Base-by-base conservation (phyloP, 148 eudicot species). In the Diospyros kaki region DNA sequence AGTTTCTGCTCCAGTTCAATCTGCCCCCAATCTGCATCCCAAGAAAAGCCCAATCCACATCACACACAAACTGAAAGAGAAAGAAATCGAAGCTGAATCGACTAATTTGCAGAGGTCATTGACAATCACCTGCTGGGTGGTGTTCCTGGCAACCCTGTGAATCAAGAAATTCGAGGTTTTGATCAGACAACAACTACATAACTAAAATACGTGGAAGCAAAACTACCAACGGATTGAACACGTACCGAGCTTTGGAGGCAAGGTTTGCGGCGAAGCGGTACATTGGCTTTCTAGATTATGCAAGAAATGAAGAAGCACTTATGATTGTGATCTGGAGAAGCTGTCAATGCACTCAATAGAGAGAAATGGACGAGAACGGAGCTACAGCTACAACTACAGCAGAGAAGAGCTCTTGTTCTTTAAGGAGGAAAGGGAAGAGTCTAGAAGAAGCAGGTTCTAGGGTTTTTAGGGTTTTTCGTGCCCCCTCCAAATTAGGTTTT, bases 171-270 rank as follows among this genome's bases (percentile, higher is more conserved):
- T 28, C 28, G 8, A 48, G 52, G 10, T 3, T 52, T 0, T 18
- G 10, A 9, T 39, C 5, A 13, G 52, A 12, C 4, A 42, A 28
- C 28, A n/a, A 40, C 2, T 1, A 66, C 15, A 15, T 2, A 1
- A 64, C 5, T 43, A 58, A 0, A 56, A 0, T 28, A 28, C 28
- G 28, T 28, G 28, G 5, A 65, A 54, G 44, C 43, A 55, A 15
- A 40, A 1, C 53, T 14, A 11, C 8, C 52, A 11, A 3, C 41
- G 4, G 10, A 5, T 11, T 39, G 2, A 2, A 8, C 3, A 64
- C 66, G 41, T 71, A 83, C 86, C 76, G 52, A 41, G 83, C 80
- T 77, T 74, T 83, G 62, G 86, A 83, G 44, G 81, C 83, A 12
- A 83, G 81, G 15, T 77, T 80, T 17, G 78, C 78, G 4, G 81